phyloP scores from a whole-genome alignment of 495 filamentous ascomycete genomes.

The Pyrenopolyporus hunteri region DNA sequence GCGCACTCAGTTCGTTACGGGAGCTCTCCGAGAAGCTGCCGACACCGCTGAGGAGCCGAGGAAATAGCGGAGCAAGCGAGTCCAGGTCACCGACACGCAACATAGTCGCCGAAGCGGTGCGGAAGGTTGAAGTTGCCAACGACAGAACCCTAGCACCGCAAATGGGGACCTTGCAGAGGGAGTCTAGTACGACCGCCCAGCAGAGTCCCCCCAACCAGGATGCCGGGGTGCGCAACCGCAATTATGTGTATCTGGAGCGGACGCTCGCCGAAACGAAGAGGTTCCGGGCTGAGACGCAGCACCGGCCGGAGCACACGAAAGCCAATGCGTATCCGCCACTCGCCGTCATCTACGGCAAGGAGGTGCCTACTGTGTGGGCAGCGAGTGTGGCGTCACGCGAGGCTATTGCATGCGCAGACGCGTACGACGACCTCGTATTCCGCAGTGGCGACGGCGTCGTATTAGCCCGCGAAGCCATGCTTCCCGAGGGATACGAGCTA shows the following conservation, averaged over 20 bases:
- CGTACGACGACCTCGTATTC: constrained; percentile 88
- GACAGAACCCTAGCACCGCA: constrained; percentile 57
- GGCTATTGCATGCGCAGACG: constrained; percentile 74
- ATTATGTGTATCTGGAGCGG: constrained; percentile 75
- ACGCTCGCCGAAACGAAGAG: constrained; percentile 71
- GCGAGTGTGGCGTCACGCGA: constrained; percentile 68
- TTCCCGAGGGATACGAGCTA: constrained; percentile 78
- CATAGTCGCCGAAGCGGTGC: constrained; percentile 34
- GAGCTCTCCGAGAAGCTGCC: constrained; percentile 47
- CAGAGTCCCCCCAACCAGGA: constrained; percentile 54
- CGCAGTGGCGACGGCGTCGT: constrained; percentile 90
- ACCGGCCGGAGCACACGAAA: constrained; percentile 62
- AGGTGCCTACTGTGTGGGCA: constrained; percentile 81
- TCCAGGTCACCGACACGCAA: constrained; percentile 35
- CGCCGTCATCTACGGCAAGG: constrained; percentile 87
- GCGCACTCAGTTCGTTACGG: constrained; percentile 47
- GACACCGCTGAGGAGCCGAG: constrained; percentile 37
- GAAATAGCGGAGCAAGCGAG: constrained; percentile 39
- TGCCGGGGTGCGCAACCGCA: constrained; percentile 43
- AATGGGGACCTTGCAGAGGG: constrained; percentile 51
- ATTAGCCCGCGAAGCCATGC: constrained; percentile 82
- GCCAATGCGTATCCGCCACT: constrained; percentile 79
- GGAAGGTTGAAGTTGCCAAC: constrained; percentile 40
- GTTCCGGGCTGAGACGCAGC: constrained; percentile 76
- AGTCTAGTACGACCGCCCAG: constrained; percentile 48